These are phyloP conservation scores for Ophiostoma australiae DNA, from an alignment of 2,329 filamentous ascomycete genomes.

Conservation along the genomic window DNA sequence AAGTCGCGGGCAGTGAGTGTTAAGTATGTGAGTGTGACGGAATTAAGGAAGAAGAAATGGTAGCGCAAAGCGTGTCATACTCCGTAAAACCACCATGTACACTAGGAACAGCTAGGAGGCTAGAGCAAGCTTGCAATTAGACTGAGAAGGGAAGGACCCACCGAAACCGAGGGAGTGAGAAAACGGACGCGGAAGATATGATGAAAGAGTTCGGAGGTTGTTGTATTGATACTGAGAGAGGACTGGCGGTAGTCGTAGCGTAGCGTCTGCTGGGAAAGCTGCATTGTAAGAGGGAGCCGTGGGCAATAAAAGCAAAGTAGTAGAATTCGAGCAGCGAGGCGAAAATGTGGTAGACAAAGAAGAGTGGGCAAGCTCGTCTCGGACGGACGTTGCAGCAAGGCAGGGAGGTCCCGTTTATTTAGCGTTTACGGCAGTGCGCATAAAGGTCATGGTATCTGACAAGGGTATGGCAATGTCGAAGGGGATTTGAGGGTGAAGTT, in stretches of 20 bases:
- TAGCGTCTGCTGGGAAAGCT: not conserved
- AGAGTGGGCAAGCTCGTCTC: slow-evolving; percentile 6
- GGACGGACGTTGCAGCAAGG: slow-evolving; percentile 18
- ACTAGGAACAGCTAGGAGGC: not conserved
- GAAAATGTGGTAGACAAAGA: not conserved
- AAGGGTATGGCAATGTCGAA: not conserved
- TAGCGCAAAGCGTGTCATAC: not conserved
- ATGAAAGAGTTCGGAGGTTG: slow-evolving; percentile 10
- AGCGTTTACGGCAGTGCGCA: not conserved
- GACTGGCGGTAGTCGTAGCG: not conserved
- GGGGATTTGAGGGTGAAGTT: not conserved
- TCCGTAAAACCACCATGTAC: not conserved
- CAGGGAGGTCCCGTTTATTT: not conserved
- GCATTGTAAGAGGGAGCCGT: not conserved
- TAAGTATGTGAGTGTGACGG: not conserved
- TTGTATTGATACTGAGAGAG: not conserved
- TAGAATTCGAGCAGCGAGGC: not conserved
- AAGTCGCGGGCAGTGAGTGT: slow-evolving; percentile 3
- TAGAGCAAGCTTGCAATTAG: slow-evolving; percentile 11
- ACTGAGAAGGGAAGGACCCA: slow-evolving; percentile 8
- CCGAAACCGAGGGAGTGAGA: not conserved
- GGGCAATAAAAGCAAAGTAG: not conserved
- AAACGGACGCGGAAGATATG: slow-evolving; percentile 7
- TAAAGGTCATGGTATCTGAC: not conserved
- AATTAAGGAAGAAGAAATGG: not conserved